Conservation (phyloP, 2,329 filamentous ascomycete genomes). For the Beauveria asiatica region DNA sequence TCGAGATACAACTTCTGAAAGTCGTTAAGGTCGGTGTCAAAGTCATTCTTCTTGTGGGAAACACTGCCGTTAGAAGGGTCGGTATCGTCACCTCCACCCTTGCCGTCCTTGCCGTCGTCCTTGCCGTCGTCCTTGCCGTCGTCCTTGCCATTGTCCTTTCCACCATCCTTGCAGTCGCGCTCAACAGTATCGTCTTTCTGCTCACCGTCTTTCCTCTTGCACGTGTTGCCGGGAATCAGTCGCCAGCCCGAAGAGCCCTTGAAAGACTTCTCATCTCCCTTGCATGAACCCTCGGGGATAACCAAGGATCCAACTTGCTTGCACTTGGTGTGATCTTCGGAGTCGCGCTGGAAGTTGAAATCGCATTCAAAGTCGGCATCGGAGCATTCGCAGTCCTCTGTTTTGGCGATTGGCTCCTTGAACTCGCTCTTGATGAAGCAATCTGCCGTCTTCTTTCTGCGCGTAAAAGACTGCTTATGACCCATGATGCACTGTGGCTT, state of each 20-base stretch:
- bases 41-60: slow-evolving; percentile 47
- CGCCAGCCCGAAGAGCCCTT: slow-evolving; percentile 85
- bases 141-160: slow-evolving; percentile 49
- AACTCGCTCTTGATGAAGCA: slow-evolving; percentile 87
- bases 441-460: slow-evolving; percentile 78
- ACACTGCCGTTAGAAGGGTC: slow-evolving; percentile 60
- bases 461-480: slow-evolving; percentile 77
- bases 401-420: slow-evolving; percentile 63
- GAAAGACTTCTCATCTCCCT: slow-evolving; percentile 60
- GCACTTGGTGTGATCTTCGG: slow-evolving; percentile 60
- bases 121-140: slow-evolving; percentile 42
- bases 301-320: slow-evolving; percentile 52
- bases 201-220: slow-evolving; percentile 49
- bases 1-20: slow-evolving; percentile 69
- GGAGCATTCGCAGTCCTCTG: slow-evolving; percentile 71
- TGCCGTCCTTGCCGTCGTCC: slow-evolving; percentile 1
- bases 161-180: slow-evolving; percentile 50
- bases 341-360: slow-evolving; percentile 70
- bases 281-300: slow-evolving; percentile 65
- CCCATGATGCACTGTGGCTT: slow-evolving; percentile 91
- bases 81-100: background rate
- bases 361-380: slow-evolving; percentile 91
- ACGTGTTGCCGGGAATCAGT: slow-evolving; percentile 76
- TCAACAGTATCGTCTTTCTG: slow-evolving; percentile 68
- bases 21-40: slow-evolving; percentile 47